phyloP scores from a whole-genome alignment of 768 basidiomycete genomes.

The Rhizopogon vesiculosus region DNA sequence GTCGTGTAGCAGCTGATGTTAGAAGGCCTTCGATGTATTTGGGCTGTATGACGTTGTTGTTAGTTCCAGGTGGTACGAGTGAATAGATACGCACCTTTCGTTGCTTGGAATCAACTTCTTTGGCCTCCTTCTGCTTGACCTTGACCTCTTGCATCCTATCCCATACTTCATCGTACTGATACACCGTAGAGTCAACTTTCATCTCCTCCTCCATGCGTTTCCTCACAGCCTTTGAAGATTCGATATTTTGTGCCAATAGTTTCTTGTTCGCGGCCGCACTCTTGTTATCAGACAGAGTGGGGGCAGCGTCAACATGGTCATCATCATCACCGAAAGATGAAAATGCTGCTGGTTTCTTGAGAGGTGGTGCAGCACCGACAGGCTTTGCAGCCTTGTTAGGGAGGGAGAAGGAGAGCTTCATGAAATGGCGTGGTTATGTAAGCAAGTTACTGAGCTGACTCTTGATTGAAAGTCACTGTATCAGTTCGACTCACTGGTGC shows the following conservation, averaged over 20 bases:
- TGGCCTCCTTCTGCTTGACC: constrained; percentile 62
- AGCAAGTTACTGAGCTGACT: constrained; percentile 7
- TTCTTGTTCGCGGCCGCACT: constrained; percentile 47
- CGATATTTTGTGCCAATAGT: constrained; percentile 52
- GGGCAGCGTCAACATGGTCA: constrained; percentile 44
- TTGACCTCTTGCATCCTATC: constrained; percentile 93
- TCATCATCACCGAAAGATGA: constrained; percentile 58
- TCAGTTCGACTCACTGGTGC: not conserved
- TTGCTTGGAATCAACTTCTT: constrained; percentile 71
- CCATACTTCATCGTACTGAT: constrained; percentile 95
- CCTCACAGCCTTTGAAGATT: constrained; percentile 58
- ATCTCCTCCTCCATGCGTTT: constrained; percentile 78
- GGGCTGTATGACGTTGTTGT: constrained; percentile 47
- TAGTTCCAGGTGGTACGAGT: not conserved
- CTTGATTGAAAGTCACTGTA: not conserved
- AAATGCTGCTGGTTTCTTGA: constrained; percentile 61
- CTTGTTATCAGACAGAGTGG: constrained; percentile 37
- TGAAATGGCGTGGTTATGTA: constrained; percentile 27
- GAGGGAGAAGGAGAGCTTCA: constrained; percentile 93
- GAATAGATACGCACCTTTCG: constrained; percentile 57
- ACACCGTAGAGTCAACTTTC: constrained; percentile 76
- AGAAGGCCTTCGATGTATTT: constrained; percentile 89
- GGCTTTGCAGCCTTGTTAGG: constrained; percentile 46
- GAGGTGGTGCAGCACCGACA: constrained; percentile 45
- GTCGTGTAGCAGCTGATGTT: constrained; percentile 77